Percentiles rank a stretch among this genome's conserved stretches.
Conservation (phyloP, 2,329 filamentous ascomycete genomes). For the Paraphaeosphaeria minitans region DNA sequence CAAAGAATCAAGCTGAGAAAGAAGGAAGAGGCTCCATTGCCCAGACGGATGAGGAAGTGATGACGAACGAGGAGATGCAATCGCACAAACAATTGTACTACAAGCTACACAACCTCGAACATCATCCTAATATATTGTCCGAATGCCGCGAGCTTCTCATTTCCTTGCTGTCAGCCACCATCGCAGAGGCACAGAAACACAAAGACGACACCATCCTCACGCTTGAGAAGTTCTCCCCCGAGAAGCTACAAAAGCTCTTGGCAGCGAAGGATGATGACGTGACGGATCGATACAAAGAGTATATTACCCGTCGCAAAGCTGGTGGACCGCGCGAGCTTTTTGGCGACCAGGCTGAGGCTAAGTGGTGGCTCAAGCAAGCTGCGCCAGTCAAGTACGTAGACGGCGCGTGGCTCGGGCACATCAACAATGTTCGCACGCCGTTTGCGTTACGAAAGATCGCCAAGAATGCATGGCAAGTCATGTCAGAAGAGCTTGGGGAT, state of each 20-base stretch:
- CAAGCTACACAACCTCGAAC: slow-evolving; percentile 51
- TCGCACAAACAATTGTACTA: slow-evolving; percentile 46
- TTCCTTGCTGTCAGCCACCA: slow-evolving; percentile 43
- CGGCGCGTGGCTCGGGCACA: slow-evolving; percentile 56
- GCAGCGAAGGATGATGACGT: slow-evolving; percentile 37
- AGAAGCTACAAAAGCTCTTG: slow-evolving; percentile 35
- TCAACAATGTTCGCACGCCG: slow-evolving; percentile 53
- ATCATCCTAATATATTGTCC: slow-evolving; percentile 43
- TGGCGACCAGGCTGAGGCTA: slow-evolving; percentile 42
- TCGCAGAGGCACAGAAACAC: slow-evolving; percentile 25
- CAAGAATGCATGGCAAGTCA: slow-evolving; percentile 55
- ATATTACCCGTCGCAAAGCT: slow-evolving; percentile 40
- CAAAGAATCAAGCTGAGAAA: background rate
- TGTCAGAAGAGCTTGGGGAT: slow-evolving; percentile 59
- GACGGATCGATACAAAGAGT: slow-evolving; percentile 42
- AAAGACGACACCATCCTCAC: slow-evolving; percentile 36
- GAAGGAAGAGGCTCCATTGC: background rate
- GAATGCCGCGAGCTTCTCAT: slow-evolving; percentile 42
- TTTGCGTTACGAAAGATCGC: slow-evolving; percentile 47
- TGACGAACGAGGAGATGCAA: slow-evolving; percentile 11
- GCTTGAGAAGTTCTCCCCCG: slow-evolving; percentile 37
- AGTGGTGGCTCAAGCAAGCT: slow-evolving; percentile 48
- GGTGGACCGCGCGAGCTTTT: slow-evolving; percentile 47
- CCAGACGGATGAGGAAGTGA: background rate
- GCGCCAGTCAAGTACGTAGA: slow-evolving; percentile 56